Evolutionary conservation across 2,329 filamentous ascomycete genomes (phyloP), one percentile per base, ranked within the genome.

Genomic region (Fusarium illudens): DNA sequence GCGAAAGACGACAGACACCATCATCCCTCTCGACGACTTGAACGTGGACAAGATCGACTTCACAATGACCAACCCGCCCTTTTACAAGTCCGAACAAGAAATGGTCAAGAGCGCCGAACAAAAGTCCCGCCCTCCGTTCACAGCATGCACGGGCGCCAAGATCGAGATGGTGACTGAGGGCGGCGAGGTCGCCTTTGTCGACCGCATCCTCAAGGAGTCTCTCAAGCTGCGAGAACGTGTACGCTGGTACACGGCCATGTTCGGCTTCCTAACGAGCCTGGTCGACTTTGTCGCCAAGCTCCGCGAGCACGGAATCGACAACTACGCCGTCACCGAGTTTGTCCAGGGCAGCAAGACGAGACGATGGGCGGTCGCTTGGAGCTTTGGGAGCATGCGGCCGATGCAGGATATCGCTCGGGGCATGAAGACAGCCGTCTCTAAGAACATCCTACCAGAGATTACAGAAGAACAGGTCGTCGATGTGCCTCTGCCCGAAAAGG

Each of bases 11-110:
- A 75, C 80, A 0, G 86, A 85, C 33, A 71, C 81, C 0, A 80
- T 97, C 2, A 84, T 98, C 6, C 89, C 91, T 0, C 75, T 93
- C 0, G 81, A 88, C 36, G 83, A 83, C 0, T 74, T 89, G 1
- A 78, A 77, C 20, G 75, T 86, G 5, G 75, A 80, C 8, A 74
- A 65, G 4, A 83, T 97, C 42, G 90, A 95, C 75, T 97, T 98
- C 76, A 89, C 88, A 61, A 96, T 98, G 89, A 95, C 91, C 67
- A 99, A 99, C 71, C 96, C 96, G 0, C 96, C 96, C 0, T 99
- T 99, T 80, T 98, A 97, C 81, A 79, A 84, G n/a, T 94, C 92
- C 0, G 80, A 86, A 4, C 79, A 84, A 6, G 93, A 96, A 52
- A 87, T 97, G 78, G 70, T 85, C 4, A 79, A 82, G 4, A 90